phyloP scores from a whole-genome alignment of 2,329 filamentous ascomycete species.

The Colletotrichum melonis region DNA sequence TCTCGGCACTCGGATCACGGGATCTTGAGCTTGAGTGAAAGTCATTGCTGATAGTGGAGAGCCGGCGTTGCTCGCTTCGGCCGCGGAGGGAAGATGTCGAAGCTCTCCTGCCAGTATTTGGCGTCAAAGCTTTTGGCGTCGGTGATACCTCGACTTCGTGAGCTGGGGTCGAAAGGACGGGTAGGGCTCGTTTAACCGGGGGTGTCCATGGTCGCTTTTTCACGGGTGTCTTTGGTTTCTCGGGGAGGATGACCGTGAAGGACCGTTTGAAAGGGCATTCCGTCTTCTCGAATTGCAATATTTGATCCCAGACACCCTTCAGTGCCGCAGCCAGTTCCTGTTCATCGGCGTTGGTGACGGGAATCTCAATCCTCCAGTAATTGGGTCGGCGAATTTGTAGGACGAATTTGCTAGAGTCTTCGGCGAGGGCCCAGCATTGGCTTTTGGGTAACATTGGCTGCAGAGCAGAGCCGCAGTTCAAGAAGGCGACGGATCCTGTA shows the following conservation, averaged over 20 bases:
- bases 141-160: constrained; percentile 46
- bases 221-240: constrained; percentile 72
- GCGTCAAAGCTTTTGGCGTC: constrained; percentile 27
- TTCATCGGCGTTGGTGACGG: constrained; percentile 73
- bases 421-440: constrained; percentile 94
- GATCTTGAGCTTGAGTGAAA: constrained; percentile 16
- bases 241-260: constrained; percentile 80
- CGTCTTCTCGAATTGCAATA: constrained; percentile 89
- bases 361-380: constrained; percentile 92
- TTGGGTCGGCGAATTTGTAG: constrained; percentile 84
- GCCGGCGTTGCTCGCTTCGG: constrained; percentile 23
- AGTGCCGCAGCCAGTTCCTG: constrained; percentile 72
- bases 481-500: constrained; percentile 86
- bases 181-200: constrained; percentile 52
- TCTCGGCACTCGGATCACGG: constrained; percentile 16
- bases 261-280: constrained; percentile 84
- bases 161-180: constrained; percentile 48
- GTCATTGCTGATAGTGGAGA: constrained; percentile 27
- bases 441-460: constrained; percentile 90
- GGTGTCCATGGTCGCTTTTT: constrained; percentile 75
- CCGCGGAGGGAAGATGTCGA: constrained; percentile 25
- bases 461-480: constrained; percentile 85
- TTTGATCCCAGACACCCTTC: constrained; percentile 75
- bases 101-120: constrained; percentile 21
- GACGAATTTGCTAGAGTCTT: constrained; percentile 83